Evolutionary conservation across 179 eudicot genomes (phyloP), one percentile per base, ranked within the genome.

Genomic region (Actinidia polygama): DNA sequence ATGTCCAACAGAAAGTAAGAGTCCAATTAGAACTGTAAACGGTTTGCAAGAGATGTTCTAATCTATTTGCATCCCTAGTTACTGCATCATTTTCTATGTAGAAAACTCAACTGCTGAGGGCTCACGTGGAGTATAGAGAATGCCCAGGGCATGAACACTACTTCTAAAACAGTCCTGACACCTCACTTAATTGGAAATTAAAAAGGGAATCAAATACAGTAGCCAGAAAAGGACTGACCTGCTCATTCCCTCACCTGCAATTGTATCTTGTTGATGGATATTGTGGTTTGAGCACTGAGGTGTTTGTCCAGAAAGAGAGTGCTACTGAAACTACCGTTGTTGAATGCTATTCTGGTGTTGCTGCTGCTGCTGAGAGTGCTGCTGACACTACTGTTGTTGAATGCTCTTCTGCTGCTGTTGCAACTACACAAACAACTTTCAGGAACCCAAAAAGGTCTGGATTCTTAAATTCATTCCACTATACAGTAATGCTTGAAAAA

Each of bases 171-270:
- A 47, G 26, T 80, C 70, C 67, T 73, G 23, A 44, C 2, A 59
- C 15, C 49, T 14, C 12, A 76, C 12, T 6, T 59, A 57, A 23
- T 8, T 40, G 53, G 54, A 5, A 63, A 77, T 9, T 15, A 44
- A 70, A 16, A 19, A 24, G 46, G 24, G 44, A 46, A 44, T 15
- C 21, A 54, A 26, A 24, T 75, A 19, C 4, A 21, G 49, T 14
- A 62, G 15, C 70, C 74, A 71, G 80, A 78, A 73, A 49, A 85
- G 71, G 30, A 80, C 70, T 83, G 89, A 95, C 98, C 98, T 95
- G 98, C 85, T 95, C 97, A 86, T 91, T 92, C 84, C 96, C 98
- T 69, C 98, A 59, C 94, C 93, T 51, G 88, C 91, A 83, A 90
- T 88, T 70, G 89, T 91, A 63, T 91, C 93, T 79, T 86, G 91